Percentiles rank a stretch among this genome's conserved stretches.
These are phyloP conservation scores for Paramecium sexaurelia DNA, from an alignment of 73 alveolate genomes.

Conservation along the genomic window DNA sequence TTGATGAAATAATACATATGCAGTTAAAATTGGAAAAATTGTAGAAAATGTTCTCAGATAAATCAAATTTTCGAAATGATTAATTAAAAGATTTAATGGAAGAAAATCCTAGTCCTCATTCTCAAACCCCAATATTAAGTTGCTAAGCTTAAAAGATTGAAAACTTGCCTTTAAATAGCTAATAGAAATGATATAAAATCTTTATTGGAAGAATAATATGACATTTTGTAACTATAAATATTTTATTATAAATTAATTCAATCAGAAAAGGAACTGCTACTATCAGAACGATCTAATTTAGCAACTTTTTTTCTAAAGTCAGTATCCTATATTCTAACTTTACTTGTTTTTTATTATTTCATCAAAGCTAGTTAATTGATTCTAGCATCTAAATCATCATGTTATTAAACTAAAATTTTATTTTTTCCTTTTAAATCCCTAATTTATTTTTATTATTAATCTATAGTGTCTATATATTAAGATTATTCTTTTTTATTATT, in stretches of 20 bases:
- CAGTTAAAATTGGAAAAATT: not conserved
- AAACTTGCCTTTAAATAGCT: not conserved
- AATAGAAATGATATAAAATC: not conserved
- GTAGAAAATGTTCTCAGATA: not conserved
- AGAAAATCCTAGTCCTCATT: not conserved
- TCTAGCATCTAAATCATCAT: conserved; percentile 41
- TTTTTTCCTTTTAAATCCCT: conserved; percentile 39
- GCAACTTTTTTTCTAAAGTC: not conserved
- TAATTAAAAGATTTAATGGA: not conserved
- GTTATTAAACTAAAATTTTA: conserved; percentile 18
- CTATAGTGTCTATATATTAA: not conserved
- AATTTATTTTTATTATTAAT: not conserved
- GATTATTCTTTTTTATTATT: not conserved
- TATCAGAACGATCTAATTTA: not conserved
- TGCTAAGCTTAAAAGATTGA: not conserved
- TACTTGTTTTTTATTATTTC: not conserved
- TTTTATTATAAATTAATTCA: not conserved
- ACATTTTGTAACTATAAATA: too few relatives aligned
- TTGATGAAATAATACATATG: not conserved
- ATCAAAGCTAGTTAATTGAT: not conserved
- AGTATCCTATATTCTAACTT: not conserved
- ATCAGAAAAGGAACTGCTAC: conserved; percentile 56
- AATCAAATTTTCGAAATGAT: not conserved
- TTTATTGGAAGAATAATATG: too few relatives aligned
- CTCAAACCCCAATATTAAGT: not conserved